These are phyloP conservation scores for Diaporthe caulivora DNA, from an alignment of 2,329 filamentous ascomycete species.

Conservation along the genomic window DNA sequence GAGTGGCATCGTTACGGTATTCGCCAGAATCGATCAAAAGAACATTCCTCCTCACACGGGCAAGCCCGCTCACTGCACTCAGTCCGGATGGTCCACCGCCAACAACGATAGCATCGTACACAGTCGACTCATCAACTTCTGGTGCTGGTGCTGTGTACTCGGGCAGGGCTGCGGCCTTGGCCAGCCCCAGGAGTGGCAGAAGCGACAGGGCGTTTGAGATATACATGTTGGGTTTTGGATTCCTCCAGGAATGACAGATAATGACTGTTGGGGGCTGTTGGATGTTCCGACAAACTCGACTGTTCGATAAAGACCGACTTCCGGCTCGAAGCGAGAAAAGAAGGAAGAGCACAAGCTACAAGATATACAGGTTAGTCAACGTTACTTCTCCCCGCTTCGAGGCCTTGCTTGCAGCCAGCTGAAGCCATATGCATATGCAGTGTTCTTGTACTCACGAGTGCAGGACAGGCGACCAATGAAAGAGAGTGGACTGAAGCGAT, in stretches of 20 bases:
- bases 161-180: conserved; percentile 2
- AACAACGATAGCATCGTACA: conserved; percentile 68
- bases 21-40: conserved; percentile 69
- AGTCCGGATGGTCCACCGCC: conserved; percentile 71
- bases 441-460: conserved; percentile 24
- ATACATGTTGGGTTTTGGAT: not conserved
- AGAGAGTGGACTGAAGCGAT: not conserved
- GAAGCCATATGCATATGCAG: conserved; percentile 19
- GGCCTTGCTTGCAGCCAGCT: not conserved
- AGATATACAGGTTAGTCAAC: conserved; percentile 11
- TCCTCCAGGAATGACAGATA: not conserved
- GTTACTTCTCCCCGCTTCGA: not conserved
- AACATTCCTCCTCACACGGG: conserved; percentile 66
- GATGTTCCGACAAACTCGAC: not conserved
- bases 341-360: conserved; percentile 13
- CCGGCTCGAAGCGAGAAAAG: not conserved
- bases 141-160: not conserved
- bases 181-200: conserved; percentile 8
- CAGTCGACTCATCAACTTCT: conserved; percentile 10
- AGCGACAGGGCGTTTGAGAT: not conserved
- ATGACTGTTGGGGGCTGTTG: not conserved
- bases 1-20: conserved; percentile 68
- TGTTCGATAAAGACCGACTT: conserved; percentile 18
- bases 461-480: conserved; percentile 11
- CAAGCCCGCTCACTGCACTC: conserved; percentile 67